Conservation (phyloP, 1,284 basidiomycete species). For the Papiliotrema terrestris region DNA sequence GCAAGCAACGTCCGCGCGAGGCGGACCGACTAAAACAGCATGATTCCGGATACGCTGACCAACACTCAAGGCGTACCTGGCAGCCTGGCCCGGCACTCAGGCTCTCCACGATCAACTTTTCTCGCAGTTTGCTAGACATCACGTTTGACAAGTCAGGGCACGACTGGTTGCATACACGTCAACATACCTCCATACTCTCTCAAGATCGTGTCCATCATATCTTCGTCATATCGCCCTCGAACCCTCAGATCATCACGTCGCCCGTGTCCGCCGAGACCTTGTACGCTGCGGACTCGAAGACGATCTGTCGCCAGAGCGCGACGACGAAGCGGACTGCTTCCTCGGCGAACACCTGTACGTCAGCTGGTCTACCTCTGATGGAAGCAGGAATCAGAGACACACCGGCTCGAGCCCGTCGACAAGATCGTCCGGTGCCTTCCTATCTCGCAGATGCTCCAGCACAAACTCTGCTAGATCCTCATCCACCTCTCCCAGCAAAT, state of each 20-base stretch:
- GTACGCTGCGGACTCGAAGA: constrained; percentile 60
- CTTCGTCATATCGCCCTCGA: neutral
- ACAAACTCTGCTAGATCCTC: constrained; percentile 81
- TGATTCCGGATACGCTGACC: neutral
- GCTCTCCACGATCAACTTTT: neutral
- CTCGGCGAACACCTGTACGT: constrained; percentile 73
- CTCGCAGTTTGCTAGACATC: neutral
- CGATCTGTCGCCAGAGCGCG: constrained; percentile 78
- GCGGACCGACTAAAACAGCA: neutral
- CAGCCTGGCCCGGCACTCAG: neutral
- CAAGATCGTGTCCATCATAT: neutral
- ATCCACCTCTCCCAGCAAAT: constrained; percentile 73
- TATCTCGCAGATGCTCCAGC: constrained; percentile 78
- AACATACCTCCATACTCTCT: neutral
- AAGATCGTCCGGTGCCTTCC: constrained; percentile 72
- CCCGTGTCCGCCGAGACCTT: constrained; percentile 28
- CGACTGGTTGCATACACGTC: neutral
- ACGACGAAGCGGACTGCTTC: constrained; percentile 73
- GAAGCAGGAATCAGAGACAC: constrained; percentile 50
- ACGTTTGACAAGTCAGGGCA: neutral
- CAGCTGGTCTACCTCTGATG: neutral
- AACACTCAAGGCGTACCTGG: neutral
- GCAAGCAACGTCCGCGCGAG: too few species aligned
- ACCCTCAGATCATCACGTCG: constrained; percentile 20
- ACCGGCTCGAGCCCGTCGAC: constrained; percentile 83